phyloP scores from a whole-genome alignment of 495 filamentous ascomycete genomes.

The Pseudotulostoma volvatum region DNA sequence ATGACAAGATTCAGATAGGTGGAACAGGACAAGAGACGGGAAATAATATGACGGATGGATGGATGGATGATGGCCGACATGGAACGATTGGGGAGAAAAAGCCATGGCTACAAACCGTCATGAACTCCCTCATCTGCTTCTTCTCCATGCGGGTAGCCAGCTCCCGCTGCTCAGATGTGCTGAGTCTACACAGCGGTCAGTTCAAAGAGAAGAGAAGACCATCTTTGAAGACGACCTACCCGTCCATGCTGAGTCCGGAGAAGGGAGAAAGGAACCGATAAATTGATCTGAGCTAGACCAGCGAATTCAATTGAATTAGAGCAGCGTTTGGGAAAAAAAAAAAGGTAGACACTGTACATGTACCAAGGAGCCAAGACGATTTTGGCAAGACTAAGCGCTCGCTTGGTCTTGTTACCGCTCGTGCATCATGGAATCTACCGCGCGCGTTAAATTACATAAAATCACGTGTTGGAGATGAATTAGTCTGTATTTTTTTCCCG shows the following conservation, averaged over 20 bases:
- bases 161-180: conserved; percentile 71
- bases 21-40: no score
- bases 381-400: no score
- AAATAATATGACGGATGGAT: no score
- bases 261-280: not conserved
- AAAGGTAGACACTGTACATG: no score
- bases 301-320: no score
- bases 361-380: no score
- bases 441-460: no score
- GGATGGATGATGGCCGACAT: not conserved
- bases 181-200: conserved; percentile 33
- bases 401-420: no score
- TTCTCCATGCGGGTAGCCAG: conserved; percentile 82
- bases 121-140: conserved; percentile 97
- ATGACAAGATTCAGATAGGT: not conserved
- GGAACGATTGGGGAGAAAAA: conserved; percentile 1
- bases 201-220: not conserved
- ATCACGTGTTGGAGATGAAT: no score
- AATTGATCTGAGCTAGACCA: not conserved
- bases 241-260: not conserved
- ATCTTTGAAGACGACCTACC: not conserved
- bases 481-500: no score
- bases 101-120: conserved; percentile 42
- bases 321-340: no score
- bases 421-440: no score